phyloP scores from a whole-genome alignment of 805 yeast species.

The Tetrapisispora namnaoensis region DNA sequence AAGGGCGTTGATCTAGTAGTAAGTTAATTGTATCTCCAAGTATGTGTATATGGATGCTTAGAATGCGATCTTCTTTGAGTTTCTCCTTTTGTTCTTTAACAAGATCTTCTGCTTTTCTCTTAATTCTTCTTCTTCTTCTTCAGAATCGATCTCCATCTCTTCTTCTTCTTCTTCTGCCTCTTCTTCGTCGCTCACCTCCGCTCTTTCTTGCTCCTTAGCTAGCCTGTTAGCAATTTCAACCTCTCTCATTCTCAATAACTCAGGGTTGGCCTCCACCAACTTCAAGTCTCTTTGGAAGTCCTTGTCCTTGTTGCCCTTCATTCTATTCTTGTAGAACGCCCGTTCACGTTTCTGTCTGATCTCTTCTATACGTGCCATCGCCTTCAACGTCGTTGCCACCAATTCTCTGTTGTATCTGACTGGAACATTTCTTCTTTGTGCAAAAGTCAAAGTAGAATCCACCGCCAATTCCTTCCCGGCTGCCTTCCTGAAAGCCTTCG shows the following conservation, averaged over 20 bases:
- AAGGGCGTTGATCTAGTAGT: not conserved
- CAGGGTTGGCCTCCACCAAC: slow-evolving; percentile 82
- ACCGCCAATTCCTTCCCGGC: slow-evolving; percentile 98
- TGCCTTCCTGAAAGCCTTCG: slow-evolving; percentile 97
- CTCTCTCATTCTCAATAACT: slow-evolving; percentile 82
- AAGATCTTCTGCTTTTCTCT: slow-evolving; percentile 52
- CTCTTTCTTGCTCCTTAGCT: slow-evolving; percentile 59
- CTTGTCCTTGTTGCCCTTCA: slow-evolving; percentile 92
- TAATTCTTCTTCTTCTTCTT: slow-evolving; percentile 41
- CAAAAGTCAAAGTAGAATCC: slow-evolving; percentile 91
- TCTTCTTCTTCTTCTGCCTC: slow-evolving; percentile 40
- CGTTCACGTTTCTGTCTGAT: slow-evolving; percentile 93
- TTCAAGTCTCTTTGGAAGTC: slow-evolving; percentile 78
- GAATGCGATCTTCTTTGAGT: slow-evolving; percentile 34
- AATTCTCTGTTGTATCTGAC: slow-evolving; percentile 95
- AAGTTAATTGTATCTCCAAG: not conserved
- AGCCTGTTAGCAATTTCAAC: slow-evolving; percentile 75
- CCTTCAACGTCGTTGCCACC: slow-evolving; percentile 86
- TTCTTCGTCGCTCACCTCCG: slow-evolving; percentile 35
- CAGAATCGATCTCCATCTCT: slow-evolving; percentile 39
- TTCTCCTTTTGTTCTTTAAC: slow-evolving; percentile 40
- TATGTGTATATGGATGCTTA: slow-evolving; percentile 5
- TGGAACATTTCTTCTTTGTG: slow-evolving; percentile 95
- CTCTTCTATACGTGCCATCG: slow-evolving; percentile 93
- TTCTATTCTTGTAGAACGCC: slow-evolving; percentile 98